Percentiles rank a stretch among this genome's conserved stretches.
These are phyloP conservation scores for Juncus inflexus DNA, from an alignment of 176 grass and related monocot genomes.

Conservation along the genomic window DNA sequence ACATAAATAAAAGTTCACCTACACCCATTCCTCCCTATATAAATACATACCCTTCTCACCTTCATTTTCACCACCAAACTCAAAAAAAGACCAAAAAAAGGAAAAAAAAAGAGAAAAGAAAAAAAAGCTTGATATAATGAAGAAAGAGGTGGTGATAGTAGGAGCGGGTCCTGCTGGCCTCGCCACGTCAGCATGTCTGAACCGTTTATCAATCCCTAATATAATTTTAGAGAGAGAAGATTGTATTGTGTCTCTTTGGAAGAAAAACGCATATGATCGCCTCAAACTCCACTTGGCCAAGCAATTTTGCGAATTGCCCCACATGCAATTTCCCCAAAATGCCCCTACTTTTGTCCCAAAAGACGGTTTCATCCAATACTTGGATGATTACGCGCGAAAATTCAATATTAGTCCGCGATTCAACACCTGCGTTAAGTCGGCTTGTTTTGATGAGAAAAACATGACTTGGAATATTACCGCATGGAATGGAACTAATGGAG, in stretches of 20 bases:
- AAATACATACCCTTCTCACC: no score
- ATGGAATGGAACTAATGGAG: slow-evolving; percentile 6
- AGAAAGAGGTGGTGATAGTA: slow-evolving; percentile 38
- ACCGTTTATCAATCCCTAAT: slow-evolving; percentile 24
- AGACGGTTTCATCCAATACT: slow-evolving; percentile 41
- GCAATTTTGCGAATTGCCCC: slow-evolving; percentile 48
- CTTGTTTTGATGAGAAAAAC: slow-evolving; percentile 25
- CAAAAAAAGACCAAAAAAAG: not conserved
- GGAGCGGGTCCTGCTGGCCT: slow-evolving; percentile 60
- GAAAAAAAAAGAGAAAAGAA: not conserved
- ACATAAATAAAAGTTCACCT: no score
- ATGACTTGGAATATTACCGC: slow-evolving; percentile 33
- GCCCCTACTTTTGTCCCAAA: slow-evolving; percentile 41
- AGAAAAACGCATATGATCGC: slow-evolving; percentile 45
- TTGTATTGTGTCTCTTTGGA: slow-evolving; percentile 45
- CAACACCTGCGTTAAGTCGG: slow-evolving; percentile 30
- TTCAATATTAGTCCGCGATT: slow-evolving; percentile 33
- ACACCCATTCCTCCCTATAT: no score
- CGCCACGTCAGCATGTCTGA: slow-evolving; percentile 40
- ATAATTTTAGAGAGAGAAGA: slow-evolving; percentile 48
- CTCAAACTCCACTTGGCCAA: slow-evolving; percentile 63
- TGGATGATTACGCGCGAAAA: slow-evolving; percentile 38
- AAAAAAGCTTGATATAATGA: slow-evolving; percentile 22
- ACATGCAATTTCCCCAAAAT: slow-evolving; percentile 35
- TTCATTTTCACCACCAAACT: no score